Base-by-base conservation (phyloP, 352 stramenopile species). In the Pythium sukuiense region DNA sequence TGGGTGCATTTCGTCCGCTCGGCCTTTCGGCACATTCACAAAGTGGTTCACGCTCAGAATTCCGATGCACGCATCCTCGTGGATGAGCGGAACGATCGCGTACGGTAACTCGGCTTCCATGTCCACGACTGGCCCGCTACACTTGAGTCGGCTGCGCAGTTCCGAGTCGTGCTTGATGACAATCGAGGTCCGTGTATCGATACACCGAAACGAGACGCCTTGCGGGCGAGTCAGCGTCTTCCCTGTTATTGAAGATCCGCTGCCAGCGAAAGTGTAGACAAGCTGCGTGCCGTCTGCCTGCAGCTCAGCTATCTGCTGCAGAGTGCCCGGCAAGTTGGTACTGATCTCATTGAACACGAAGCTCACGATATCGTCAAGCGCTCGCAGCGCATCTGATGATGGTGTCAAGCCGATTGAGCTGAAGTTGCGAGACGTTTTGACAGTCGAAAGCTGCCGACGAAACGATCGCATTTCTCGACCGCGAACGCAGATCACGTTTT, bases 41-140 rank as follows among this genome's bases (percentile, higher is more conserved):
- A 95, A 92, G 0, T 71, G 70, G 54, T 86, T 82, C 1, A 92
- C 66, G n/a, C 74, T 83, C 12, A 95, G 56, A 0, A 93, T 69
- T 6, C 86, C 86, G 6, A 95, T 57, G 7, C 59, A 64, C 7
- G 67, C 76, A 45, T 92, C 86, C 32, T 95, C 81, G 56, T 95
- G 74, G 2, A 89, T 27, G 2, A 95, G 70, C 30, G 86, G 84
- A 3, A 93, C 20, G 13, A 92, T 85, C 0, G 92, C 64, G 46
- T 76, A 85, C n/a, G 83, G 83, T 0, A 88, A 77, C 7, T 72
- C 62, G 4, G 56, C 16, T 3, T 71, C 49, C 14, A 55, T 50
- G 33, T 56, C 26, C 4, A 5, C 20, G 5, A 26, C 6, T 16
- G 18, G 14, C 54, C 61, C 61, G 46, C 61, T 4, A 33, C 2